Percentiles rank a stretch among this genome's conserved stretches.
These are phyloP conservation scores for Boletus sensibilis DNA, from an alignment of 768 basidiomycete genomes.

Conservation along the genomic window DNA sequence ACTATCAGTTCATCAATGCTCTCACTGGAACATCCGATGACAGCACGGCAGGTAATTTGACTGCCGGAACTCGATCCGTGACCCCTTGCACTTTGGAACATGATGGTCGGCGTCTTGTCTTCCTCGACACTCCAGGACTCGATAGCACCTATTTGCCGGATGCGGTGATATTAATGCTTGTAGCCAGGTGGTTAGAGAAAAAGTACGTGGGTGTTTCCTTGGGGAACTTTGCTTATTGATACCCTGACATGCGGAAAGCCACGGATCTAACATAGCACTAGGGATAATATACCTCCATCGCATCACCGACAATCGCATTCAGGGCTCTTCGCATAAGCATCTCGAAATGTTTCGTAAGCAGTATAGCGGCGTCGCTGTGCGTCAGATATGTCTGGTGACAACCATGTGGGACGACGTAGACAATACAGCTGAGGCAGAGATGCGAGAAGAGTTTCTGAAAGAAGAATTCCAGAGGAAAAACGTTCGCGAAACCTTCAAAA, in stretches of 20 bases:
- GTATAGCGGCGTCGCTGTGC: not conserved
- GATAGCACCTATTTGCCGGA: not conserved
- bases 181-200: not conserved
- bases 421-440: not conserved
- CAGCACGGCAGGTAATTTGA: not conserved
- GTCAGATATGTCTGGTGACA: constrained; percentile 5
- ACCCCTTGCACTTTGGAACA: not conserved
- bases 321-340: not conserved
- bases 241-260: not conserved
- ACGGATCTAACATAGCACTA: not conserved
- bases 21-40: not conserved
- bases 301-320: constrained; percentile 4
- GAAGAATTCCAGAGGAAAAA: not conserved
- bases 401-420: constrained; percentile 10
- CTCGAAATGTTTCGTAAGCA: constrained; percentile 3
- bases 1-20: constrained; percentile 4
- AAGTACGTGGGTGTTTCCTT: not conserved
- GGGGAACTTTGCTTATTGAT: not conserved
- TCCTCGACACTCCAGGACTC: constrained; percentile 9
- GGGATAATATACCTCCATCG: constrained; percentile 6
- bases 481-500: not conserved
- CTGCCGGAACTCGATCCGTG: not conserved
- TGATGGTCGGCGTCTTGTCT: not conserved
- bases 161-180: not conserved
- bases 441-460: not conserved